Conservation (phyloP, 2,329 filamentous ascomycete species). For the Pseudogymnoascus verrucosus region DNA sequence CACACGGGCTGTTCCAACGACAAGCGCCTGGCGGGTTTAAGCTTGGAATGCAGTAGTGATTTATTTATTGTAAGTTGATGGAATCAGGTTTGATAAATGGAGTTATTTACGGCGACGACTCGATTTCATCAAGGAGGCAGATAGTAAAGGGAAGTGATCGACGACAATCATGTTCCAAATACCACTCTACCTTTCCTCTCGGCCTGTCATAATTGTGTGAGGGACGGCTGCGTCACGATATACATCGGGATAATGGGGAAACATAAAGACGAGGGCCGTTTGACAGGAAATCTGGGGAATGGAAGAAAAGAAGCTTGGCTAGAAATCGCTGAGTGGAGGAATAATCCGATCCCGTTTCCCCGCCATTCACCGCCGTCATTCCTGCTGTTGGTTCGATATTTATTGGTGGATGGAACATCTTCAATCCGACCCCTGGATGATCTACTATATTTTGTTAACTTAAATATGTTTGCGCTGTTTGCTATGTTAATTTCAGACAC, state of each 20-base stretch:
- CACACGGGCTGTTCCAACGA: conserved; percentile 23
- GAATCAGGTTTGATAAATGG: neutral
- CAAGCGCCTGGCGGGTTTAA: conserved; percentile 23
- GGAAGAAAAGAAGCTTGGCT: neutral
- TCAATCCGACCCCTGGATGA: neutral
- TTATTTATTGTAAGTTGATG: neutral
- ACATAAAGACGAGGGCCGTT: neutral
- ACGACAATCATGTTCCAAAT: neutral
- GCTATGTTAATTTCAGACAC: neutral
- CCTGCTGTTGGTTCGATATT: neutral
- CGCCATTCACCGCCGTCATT: neutral
- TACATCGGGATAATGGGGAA: neutral
- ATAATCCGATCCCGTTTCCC: neutral
- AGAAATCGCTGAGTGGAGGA: neutral
- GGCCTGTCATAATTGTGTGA: neutral
- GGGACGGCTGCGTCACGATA: neutral
- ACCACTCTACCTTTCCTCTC: neutral
- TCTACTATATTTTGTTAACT: neutral
- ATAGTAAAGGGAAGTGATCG: too few species aligned
- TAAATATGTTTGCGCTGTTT: neutral
- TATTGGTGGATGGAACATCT: conserved; percentile 3
- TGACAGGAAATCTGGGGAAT: neutral
- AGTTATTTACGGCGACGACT: neutral
- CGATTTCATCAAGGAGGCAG: neutral
- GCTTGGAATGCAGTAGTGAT: conserved; percentile 8